Percentiles rank a stretch among this genome's conserved stretches.
Evolutionary conservation across 495 filamentous ascomycete species (phyloP).

Genomic region (Penicillium bialowiezense): DNA sequence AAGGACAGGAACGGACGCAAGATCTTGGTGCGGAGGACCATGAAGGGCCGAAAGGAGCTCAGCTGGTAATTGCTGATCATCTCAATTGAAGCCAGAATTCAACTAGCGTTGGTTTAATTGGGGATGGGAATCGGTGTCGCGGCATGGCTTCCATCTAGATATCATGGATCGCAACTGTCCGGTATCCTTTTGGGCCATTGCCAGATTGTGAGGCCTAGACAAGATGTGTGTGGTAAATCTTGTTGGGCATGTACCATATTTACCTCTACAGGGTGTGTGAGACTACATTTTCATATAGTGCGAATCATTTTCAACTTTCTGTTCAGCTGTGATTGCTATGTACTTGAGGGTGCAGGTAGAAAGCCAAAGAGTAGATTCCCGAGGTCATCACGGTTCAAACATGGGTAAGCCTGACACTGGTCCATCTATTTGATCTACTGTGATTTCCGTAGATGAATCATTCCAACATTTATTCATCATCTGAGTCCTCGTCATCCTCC

Average conservation of each 20-base stretch:
- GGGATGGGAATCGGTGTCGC: no score
- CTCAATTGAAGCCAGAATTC: no score
- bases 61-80: conserved; percentile 41
- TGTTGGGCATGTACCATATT: conserved; percentile 25
- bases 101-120: no score
- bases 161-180: neutral
- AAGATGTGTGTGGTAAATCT: conserved; percentile 1
- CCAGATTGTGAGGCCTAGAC: conserved; percentile 8
- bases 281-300: conserved; percentile 9
- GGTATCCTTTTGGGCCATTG: neutral
- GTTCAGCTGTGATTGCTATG: conserved; percentile 7
- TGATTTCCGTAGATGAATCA: conserved; percentile 6
- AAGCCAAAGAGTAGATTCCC: conserved; percentile 2
- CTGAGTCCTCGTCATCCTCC: conserved; percentile 18
- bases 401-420: neutral
- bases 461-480: conserved; percentile 24
- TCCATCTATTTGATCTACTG: conserved; percentile 12
- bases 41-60: conserved; percentile 60
- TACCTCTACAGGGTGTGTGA: conserved; percentile 10
- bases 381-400: neutral
- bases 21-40: conserved; percentile 54
- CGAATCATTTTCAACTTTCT: neutral
- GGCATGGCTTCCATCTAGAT: no score
- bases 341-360: neutral
- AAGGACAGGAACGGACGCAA: conserved; percentile 53